Base-by-base conservation (phyloP, 2,329 filamentous ascomycete species). In the Penicillium sp. region DNA sequence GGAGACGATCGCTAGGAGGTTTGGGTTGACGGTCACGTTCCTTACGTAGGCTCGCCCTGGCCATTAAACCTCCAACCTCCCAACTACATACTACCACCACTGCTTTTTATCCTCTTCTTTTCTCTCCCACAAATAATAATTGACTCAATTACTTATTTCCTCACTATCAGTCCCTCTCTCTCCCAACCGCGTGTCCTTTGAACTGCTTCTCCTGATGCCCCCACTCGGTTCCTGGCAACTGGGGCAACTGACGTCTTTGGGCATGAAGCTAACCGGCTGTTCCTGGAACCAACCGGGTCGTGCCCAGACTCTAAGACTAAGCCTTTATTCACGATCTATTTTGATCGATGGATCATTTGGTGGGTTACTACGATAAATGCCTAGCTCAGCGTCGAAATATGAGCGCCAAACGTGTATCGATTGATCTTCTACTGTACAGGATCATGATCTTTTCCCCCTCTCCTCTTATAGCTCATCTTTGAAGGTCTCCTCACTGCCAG, bases 401-500 rank as follows among this genome's bases (percentile, higher is more conserved):
- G n/a, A n/a, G n/a, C n/a, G n/a, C n/a, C n/a, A n/a, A n/a, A 58
- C 70, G 28, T 30, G 33, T 50, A 28, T 49, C n/a, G 30, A 35
- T 51, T 55, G 47, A 40, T 61, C 12, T 65, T 61, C 12, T 66
- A 65, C 53, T 65, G 54, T 65, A 65, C 59, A 66, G 38, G 13
- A 57, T 37, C 30, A 37, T 13, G 35, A 37, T 37, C 35, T 13
- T 37, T 13, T 37, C 35, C 22, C 50, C 10, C n/a, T 13, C 37
- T 17, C 33, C n/a, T 24, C 22, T 69, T 68, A 78, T 62, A 78
- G 62, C 62, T 79, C 78, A 61, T 78, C 74, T 61, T 77, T 79
- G 57, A 77, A 79, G 13, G 71, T 74, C 65, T 80, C 74, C 57
- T 80, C 70, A 57, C 76, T 79, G 12, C 78, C 76, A 47, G 68